Percentiles rank a stretch among this genome's conserved stretches.
Evolutionary conservation across 2,329 filamentous ascomycete species (phyloP).

Genomic region (Fonsecaea multimorphosa): DNA sequence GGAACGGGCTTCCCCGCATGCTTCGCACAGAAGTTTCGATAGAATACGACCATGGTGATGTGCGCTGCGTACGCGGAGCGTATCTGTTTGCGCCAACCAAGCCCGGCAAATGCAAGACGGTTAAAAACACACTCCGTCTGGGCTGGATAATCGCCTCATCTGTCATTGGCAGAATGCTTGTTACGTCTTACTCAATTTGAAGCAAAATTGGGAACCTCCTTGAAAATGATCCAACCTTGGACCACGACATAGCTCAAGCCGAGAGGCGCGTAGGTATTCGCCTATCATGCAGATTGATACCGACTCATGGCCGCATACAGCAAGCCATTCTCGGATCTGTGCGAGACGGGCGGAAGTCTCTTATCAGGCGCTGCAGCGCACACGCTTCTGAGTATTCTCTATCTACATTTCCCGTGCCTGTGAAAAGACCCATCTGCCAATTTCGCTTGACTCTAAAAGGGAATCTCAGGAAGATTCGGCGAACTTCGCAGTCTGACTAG

Average conservation of each 20-base stretch:
- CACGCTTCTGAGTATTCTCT: background rate
- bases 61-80: background rate
- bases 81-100: background rate
- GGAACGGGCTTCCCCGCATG: background rate
- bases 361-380: background rate
- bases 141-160: constrained; percentile 6
- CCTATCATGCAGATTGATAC: constrained; percentile 15
- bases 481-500: background rate
- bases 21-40: background rate
- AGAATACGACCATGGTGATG: background rate
- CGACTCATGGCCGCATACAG: background rate
- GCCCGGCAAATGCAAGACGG: background rate
- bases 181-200: constrained; percentile 15
- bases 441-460: background rate
- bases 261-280: constrained; percentile 5
- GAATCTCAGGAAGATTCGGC: background rate
- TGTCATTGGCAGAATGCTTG: constrained; percentile 7
- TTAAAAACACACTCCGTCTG: background rate
- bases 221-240: background rate
- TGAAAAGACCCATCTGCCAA: background rate
- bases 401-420: background rate
- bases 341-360: background rate
- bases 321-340: background rate
- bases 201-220: constrained; percentile 22
- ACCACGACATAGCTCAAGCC: background rate